Base-by-base conservation (phyloP, 768 basidiomycete genomes). In the Rhodosporidiobolus odoratus region DNA sequence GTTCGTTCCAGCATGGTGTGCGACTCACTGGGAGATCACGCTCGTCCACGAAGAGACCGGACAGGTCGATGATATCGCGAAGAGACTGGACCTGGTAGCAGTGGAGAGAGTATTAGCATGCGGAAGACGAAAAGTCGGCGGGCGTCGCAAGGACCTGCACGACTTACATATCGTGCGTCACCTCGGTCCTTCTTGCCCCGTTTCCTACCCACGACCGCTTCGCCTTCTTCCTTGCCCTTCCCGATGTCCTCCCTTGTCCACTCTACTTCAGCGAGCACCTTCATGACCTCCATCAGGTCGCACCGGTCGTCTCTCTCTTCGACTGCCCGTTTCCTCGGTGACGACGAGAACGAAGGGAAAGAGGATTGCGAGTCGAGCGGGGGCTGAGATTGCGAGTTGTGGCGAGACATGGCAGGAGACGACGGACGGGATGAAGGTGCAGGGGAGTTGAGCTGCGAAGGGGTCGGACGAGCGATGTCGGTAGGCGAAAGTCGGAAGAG, bases 11-110 rank as follows among this genome's bases (percentile, higher is more conserved):
- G n/a, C n/a, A n/a, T n/a, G 38, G 16, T 9, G 10, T 6, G 27
- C 10, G 9, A 41, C 69, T 23, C 2, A 71, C 69, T 2, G 59
- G 38, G 3, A 58, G n/a, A 8, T 15, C 32, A 3, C 45, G 13
- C 2, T 32, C 38, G 27, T 23, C 35, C 7, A 45, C 25, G 53
- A 66, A 59, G 45, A 69, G 47, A 3, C 41, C 43, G 8, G 72
- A 66, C 10, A 27, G 10, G 56, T 66, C 62, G 68, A 73, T 43
- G 53, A 73, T 32, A 4, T 64, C 58, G 35, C 72, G 72, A 1
- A 73, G 48, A 10, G 63, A 13, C 38, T 53, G 47, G 3, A 73
- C 30, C 72, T 73, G 63, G 12, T 0, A 3, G 10, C 7, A 10
- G 0, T 10, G 7, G n/a, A 37, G 58, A 16, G 16, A 38, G 35